Evolutionary conservation across 2,329 filamentous ascomycete species (phyloP).

Genomic region (Cladosporium sp.): DNA sequence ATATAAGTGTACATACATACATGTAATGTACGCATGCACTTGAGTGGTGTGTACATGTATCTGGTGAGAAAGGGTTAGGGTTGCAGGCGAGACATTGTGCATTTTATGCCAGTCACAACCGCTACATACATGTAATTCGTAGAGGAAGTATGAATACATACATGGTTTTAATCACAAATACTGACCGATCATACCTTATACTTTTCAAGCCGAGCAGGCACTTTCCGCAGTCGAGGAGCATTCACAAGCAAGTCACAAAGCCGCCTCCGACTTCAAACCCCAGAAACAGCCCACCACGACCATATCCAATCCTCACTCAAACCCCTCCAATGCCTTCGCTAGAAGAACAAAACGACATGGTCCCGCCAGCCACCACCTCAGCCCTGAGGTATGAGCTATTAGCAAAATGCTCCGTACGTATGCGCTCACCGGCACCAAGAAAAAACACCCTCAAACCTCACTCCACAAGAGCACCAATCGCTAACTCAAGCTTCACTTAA

Average conservation of each 20-base stretch:
- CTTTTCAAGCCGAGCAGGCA: too few relatives aligned
- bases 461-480: slow-evolving; percentile 3
- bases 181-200: not conserved
- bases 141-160: too few relatives aligned
- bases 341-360: slow-evolving; percentile 1
- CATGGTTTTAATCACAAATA: not conserved
- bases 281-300: not conserved
- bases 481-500: slow-evolving; percentile 11
- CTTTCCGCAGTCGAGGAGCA: not conserved
- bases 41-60: too few relatives aligned
- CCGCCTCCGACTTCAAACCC: not conserved
- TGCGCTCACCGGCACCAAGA: not conserved
- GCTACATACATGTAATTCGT: too few relatives aligned
- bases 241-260: not conserved
- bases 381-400: slow-evolving; percentile 78
- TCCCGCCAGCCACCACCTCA: slow-evolving; percentile 34
- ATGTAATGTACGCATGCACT: too few relatives aligned
- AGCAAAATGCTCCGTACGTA: slow-evolving; percentile 74
- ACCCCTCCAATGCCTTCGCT: not conserved
- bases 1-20: too few relatives aligned
- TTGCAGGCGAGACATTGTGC: not conserved
- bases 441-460: slow-evolving; percentile 15
- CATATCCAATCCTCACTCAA: not conserved
- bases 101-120: too few relatives aligned
- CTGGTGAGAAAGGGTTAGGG: not conserved